These are phyloP conservation scores for Pugionium cornutum DNA, from an alignment of 345 rosid genomes.

Conservation along the genomic window DNA sequence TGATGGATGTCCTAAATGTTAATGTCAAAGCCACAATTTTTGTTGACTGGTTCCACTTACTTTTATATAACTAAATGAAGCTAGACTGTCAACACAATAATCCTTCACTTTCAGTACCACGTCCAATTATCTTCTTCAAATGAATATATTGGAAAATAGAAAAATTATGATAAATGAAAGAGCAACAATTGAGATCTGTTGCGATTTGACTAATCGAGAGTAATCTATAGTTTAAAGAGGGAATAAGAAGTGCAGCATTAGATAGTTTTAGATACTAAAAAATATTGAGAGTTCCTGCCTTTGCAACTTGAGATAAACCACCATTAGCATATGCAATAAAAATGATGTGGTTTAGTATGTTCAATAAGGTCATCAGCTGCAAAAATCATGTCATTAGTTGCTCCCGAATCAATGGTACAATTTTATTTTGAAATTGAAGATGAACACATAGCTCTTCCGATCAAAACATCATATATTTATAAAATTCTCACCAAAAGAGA, in stretches of 20 bases:
- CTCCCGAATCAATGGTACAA: not conserved
- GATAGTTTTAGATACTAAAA: not conserved
- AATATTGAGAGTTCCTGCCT: not conserved
- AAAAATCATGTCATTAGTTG: not conserved
- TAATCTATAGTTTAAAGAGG: too few species aligned
- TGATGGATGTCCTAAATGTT: too few species aligned
- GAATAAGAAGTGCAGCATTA: too few species aligned
- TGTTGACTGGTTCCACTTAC: too few species aligned
- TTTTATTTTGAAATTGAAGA: too few species aligned
- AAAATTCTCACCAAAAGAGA: too few species aligned
- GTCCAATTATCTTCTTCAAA: not conserved
- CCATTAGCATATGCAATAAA: not conserved
- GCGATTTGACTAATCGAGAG: not conserved
- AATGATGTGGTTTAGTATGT: not conserved
- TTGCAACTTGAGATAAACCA: not conserved
- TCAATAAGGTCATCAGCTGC: not conserved
- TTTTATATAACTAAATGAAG: too few species aligned
- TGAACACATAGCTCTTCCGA: too few species aligned
- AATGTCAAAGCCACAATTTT: too few species aligned
- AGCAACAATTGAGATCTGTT: not conserved
- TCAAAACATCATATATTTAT: too few species aligned
- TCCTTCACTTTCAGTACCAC: not conserved
- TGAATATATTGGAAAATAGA: not conserved
- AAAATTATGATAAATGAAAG: not conserved
- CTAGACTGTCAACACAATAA: not conserved